phyloP scores from a whole-genome alignment of 257 asterid genomes.

The Petunia axillaris region DNA sequence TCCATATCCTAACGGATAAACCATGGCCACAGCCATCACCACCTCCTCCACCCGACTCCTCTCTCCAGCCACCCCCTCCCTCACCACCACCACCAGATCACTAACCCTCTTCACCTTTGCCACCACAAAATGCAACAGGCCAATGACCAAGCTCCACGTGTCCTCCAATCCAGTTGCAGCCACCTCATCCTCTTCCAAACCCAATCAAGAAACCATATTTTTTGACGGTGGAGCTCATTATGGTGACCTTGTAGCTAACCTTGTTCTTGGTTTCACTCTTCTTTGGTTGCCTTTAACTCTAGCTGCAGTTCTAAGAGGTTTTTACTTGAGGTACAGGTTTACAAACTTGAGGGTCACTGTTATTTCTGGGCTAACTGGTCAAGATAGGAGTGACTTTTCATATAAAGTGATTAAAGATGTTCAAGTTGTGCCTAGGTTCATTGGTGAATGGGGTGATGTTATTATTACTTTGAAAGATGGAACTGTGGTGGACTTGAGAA shows the following conservation, averaged over 20 bases:
- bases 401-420: conserved; percentile 82
- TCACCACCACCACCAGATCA: conserved; percentile 28
- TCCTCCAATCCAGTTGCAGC: conserved; percentile 67
- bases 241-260: conserved; percentile 92
- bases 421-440: conserved; percentile 91
- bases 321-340: conserved; percentile 81
- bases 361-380: conserved; percentile 86
- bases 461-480: conserved; percentile 88
- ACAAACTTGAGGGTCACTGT: conserved; percentile 84
- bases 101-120: conserved; percentile 31
- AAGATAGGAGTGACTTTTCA: conserved; percentile 85
- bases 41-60: conserved; percentile 37
- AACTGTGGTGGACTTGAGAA: conserved; percentile 83
- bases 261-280: conserved; percentile 87
- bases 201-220: conserved; percentile 66
- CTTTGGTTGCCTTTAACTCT: conserved; percentile 86
- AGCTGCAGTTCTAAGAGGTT: conserved; percentile 85
- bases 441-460: conserved; percentile 97
- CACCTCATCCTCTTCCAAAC: conserved; percentile 39
- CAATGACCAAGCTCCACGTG: conserved; percentile 65
- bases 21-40: conserved; percentile 46
- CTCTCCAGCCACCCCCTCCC: conserved; percentile 37
- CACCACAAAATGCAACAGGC: conserved; percentile 39
- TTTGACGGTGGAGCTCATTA: conserved; percentile 98
- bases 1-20: conserved; percentile 34